These are phyloP conservation scores for Meyerozyma carpophila DNA, from an alignment of 1,139 yeast genomes.

Conservation along the genomic window DNA sequence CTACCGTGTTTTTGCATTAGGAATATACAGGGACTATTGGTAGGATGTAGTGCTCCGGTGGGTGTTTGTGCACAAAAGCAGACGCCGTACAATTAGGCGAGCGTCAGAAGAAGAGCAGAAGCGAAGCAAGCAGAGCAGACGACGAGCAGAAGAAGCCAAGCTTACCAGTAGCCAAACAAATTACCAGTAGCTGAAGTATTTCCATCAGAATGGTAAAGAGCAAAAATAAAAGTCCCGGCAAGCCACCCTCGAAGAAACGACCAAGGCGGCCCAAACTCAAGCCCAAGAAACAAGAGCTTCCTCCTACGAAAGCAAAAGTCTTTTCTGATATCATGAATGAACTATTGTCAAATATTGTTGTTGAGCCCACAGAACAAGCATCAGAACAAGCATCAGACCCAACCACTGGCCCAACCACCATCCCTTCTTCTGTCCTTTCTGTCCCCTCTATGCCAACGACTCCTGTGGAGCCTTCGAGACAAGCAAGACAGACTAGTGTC, in stretches of 20 bases:
- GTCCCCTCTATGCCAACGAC: no score
- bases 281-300: neutral
- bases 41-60: neutral
- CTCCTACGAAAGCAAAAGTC: neutral
- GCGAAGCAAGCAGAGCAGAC: no score
- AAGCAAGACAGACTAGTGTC: no score
- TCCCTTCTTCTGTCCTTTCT: neutral
- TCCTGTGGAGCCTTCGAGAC: no score
- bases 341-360: neutral
- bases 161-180: no score
- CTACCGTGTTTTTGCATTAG: constrained; percentile 6
- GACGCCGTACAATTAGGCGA: no score
- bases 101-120: no score
- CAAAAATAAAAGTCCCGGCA: no score
- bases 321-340: neutral
- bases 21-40: neutral
- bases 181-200: no score
- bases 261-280: neutral
- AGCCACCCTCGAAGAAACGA: neutral
- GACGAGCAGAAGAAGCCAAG: no score
- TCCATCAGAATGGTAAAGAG: no score
- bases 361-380: neutral
- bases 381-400: neutral
- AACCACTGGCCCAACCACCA: neutral
- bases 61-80: neutral